Conservation (phyloP, 305 asterid genomes). For the Fraxinus platypoda region DNA sequence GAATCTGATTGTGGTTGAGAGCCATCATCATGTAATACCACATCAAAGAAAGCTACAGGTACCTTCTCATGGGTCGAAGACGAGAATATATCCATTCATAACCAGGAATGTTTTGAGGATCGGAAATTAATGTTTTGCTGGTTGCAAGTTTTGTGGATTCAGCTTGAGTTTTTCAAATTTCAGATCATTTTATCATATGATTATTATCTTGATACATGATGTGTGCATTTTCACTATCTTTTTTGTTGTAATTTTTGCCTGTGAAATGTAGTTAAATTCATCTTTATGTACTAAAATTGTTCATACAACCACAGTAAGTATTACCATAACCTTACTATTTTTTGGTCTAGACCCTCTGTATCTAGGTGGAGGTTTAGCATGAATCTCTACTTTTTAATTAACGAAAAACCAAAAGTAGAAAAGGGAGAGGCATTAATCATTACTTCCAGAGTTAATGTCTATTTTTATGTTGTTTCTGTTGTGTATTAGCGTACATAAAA, state of each 20-base stretch:
- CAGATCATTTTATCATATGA: neutral
- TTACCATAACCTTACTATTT: neutral
- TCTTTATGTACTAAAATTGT: neutral
- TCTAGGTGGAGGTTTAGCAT: neutral
- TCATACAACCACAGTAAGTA: neutral
- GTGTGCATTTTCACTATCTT: neutral
- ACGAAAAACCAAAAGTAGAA: neutral
- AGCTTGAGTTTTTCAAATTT: neutral
- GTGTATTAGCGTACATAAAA: neutral
- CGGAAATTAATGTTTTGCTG: constrained; percentile 2
- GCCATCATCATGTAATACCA: neutral
- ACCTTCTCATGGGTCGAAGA: neutral
- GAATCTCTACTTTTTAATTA: neutral
- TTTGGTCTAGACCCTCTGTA: neutral
- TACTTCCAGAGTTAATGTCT: neutral
- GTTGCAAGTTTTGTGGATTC: neutral
- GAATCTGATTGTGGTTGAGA: constrained; percentile 1
- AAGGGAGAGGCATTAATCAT: neutral
- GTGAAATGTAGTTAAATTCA: neutral
- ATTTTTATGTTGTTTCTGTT: neutral
- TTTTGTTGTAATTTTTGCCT: neutral
- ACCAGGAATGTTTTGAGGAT: neutral
- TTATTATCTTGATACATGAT: neutral
- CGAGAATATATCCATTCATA: neutral
- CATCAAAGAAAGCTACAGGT: neutral